A percentile compares a stretch with the other conserved stretches of the same genome.
Conservation (phyloP, 2,329 filamentous ascomycete species). For the Fusarium poae region DNA sequence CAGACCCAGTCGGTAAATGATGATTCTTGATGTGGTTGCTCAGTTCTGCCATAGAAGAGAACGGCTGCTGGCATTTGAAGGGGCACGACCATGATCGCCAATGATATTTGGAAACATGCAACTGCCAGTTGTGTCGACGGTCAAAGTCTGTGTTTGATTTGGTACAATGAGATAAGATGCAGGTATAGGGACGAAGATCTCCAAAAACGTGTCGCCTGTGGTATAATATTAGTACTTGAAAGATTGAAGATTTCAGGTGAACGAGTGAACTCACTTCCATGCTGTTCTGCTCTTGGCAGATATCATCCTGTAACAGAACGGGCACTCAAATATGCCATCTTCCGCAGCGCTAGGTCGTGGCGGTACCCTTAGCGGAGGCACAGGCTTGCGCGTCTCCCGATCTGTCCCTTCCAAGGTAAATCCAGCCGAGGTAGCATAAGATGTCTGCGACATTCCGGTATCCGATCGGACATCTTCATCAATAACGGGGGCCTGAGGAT, state of each 20-base stretch:
- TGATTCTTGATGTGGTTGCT: conserved; percentile 1
- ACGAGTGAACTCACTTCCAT: conserved; percentile 51
- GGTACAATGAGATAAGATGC: conserved; percentile 49
- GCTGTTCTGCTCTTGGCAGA: conserved; percentile 40
- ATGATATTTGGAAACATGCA: conserved; percentile 44
- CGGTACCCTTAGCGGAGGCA: conserved; percentile 34
- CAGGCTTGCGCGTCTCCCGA: accelerated
- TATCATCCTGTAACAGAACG: conserved; percentile 56
- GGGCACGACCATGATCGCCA: conserved; percentile 46
- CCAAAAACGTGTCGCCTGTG: conserved; percentile 54
- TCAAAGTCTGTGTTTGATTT: conserved; percentile 39
- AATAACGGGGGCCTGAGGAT: background rate
- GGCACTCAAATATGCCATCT: conserved; percentile 54
- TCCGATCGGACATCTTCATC: conserved; percentile 45
- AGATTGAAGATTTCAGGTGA: accelerated
- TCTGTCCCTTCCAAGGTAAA: background rate
- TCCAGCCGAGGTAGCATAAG: conserved; percentile 48
- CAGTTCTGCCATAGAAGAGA: background rate
- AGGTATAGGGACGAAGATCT: conserved; percentile 57
- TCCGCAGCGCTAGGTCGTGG: conserved; percentile 41
- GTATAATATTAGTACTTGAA: background rate
- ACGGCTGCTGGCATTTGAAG: conserved; percentile 26
- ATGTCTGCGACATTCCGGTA: conserved; percentile 47
- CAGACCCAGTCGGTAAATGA: background rate
- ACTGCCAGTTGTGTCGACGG: conserved; percentile 43